These are phyloP conservation scores for Rutstroemia sp. DNA, from an alignment of 2,329 filamentous ascomycete genomes.

Conservation along the genomic window DNA sequence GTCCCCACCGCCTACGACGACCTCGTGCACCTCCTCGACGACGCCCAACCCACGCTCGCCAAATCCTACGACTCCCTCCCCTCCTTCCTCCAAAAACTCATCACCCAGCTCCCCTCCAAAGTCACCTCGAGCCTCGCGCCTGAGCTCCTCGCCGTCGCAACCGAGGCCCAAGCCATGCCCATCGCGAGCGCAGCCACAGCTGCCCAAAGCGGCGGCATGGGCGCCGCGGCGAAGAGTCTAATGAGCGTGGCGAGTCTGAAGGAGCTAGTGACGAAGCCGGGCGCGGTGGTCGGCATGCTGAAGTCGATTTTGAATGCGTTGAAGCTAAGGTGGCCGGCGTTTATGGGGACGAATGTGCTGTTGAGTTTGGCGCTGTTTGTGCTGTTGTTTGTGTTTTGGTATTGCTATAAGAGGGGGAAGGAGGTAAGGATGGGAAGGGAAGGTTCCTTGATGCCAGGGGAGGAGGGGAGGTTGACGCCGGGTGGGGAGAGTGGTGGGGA, in stretches of 20 bases:
- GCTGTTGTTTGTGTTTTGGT: slow-evolving; percentile 88
- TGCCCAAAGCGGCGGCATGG: slow-evolving; percentile 28
- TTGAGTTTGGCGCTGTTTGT: slow-evolving; percentile 84
- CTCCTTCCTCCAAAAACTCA: slow-evolving; percentile 72
- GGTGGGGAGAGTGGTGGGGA: slow-evolving; percentile 7
- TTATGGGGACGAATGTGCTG: slow-evolving; percentile 84
- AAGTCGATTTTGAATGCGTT: slow-evolving; percentile 87
- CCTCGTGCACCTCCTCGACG: slow-evolving; percentile 57
- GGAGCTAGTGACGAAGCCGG: slow-evolving; percentile 76
- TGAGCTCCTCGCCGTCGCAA: slow-evolving; percentile 72
- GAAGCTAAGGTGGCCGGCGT: slow-evolving; percentile 79
- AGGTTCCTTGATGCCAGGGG: neutral
- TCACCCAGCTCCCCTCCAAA: slow-evolving; percentile 77
- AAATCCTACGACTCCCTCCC: slow-evolving; percentile 63
- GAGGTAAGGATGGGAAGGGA: slow-evolving; percentile 60
- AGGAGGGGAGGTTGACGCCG: slow-evolving; percentile 8
- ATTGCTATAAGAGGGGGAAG: slow-evolving; percentile 90
- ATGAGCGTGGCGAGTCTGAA: slow-evolving; percentile 60
- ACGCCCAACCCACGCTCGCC: slow-evolving; percentile 52
- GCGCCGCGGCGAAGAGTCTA: slow-evolving; percentile 57
- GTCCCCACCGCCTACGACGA: slow-evolving; percentile 91
- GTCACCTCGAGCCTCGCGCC: slow-evolving; percentile 69
- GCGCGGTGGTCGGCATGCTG: slow-evolving; percentile 76
- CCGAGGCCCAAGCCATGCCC: slow-evolving; percentile 52
- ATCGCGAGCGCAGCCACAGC: slow-evolving; percentile 10